Evolutionary conservation across 108 stramenopile species (phyloP).

Genomic region (Nannochloropsis granulata): DNA sequence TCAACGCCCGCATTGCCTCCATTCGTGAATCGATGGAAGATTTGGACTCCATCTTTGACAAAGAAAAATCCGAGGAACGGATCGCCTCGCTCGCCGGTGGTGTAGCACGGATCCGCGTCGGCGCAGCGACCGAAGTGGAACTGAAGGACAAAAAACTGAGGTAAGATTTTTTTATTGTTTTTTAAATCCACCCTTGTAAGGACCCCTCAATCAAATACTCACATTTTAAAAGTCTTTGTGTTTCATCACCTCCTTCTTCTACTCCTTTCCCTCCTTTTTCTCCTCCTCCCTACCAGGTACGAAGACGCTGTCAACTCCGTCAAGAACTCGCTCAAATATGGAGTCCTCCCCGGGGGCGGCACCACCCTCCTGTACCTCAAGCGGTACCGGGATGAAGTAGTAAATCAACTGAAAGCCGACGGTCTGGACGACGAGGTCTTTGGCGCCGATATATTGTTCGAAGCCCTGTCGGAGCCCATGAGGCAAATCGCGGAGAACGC

Average conservation of each 20-base stretch:
- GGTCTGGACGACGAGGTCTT: conserved; percentile 59
- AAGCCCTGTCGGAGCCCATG: conserved; percentile 61
- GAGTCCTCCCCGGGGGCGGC: conserved; percentile 91
- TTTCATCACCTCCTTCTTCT: background rate
- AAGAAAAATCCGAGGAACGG: conserved; percentile 78
- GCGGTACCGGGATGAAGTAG: conserved; percentile 32
- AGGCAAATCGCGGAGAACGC: conserved; percentile 88
- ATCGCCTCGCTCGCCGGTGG: conserved; percentile 91
- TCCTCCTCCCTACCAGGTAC: conserved; percentile 31
- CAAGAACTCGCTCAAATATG: conserved; percentile 66
- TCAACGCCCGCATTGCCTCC: conserved; percentile 69
- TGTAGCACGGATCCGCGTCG: conserved; percentile 87
- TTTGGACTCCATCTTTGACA: conserved; percentile 77
- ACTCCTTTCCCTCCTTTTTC: background rate
- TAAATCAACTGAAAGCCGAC: conserved; percentile 47
- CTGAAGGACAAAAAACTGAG: conserved; percentile 96
- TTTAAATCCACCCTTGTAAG: background rate
- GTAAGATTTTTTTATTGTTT: background rate
- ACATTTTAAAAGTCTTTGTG: too few species aligned
- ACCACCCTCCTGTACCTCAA: conserved; percentile 71
- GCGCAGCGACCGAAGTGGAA: conserved; percentile 93
- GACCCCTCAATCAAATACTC: background rate
- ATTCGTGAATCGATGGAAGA: conserved; percentile 63
- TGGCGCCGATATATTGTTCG: conserved; percentile 70
- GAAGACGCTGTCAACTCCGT: conserved; percentile 93